phyloP scores from a whole-genome alignment of 805 yeast genomes.

The Ogataea paradorogensis region DNA sequence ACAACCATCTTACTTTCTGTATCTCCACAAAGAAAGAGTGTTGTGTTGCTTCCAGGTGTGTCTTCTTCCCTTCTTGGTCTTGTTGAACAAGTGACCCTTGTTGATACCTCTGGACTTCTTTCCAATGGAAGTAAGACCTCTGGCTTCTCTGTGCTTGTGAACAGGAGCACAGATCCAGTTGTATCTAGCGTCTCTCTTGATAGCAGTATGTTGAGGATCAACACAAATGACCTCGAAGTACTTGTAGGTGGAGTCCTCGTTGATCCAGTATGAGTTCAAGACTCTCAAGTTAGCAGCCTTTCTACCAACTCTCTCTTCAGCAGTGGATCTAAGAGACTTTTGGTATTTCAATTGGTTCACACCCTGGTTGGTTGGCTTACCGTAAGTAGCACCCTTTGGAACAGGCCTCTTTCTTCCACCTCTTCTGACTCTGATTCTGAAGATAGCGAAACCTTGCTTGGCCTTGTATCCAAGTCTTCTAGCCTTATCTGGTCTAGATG shows the following conservation, averaged over 20 bases:
- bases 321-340: slow-evolving; percentile 95
- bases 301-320: slow-evolving; percentile 99
- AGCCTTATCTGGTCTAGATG: slow-evolving; percentile 99
- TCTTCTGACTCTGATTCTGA: slow-evolving; percentile 98
- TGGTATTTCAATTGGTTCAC: slow-evolving; percentile 99
- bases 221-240: slow-evolving; percentile 97
- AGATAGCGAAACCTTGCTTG: slow-evolving; percentile 98
- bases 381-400: slow-evolving; percentile 99
- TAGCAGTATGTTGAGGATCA: slow-evolving; percentile 97
- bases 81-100: slow-evolving; percentile 99
- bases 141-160: slow-evolving; percentile 99
- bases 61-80: slow-evolving; percentile 97
- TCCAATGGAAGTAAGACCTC: slow-evolving; percentile 98
- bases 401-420: slow-evolving; percentile 99
- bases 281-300: slow-evolving; percentile 99
- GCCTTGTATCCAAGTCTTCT: slow-evolving; percentile 99
- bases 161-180: slow-evolving; percentile 99
- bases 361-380: slow-evolving; percentile 99
- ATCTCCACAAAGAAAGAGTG: slow-evolving; percentile 99
- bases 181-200: slow-evolving; percentile 97
- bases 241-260: slow-evolving; percentile 99
- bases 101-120: slow-evolving; percentile 99
- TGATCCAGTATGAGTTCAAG: slow-evolving; percentile 99
- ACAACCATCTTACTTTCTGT: slow-evolving; percentile 68
- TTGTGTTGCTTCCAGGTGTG: slow-evolving; percentile 99